A percentile compares a stretch with the other conserved stretches of the same genome.
Evolutionary conservation across 1,139 yeast species (phyloP).

Genomic region (Hemisphaericaspora subhashii): DNA sequence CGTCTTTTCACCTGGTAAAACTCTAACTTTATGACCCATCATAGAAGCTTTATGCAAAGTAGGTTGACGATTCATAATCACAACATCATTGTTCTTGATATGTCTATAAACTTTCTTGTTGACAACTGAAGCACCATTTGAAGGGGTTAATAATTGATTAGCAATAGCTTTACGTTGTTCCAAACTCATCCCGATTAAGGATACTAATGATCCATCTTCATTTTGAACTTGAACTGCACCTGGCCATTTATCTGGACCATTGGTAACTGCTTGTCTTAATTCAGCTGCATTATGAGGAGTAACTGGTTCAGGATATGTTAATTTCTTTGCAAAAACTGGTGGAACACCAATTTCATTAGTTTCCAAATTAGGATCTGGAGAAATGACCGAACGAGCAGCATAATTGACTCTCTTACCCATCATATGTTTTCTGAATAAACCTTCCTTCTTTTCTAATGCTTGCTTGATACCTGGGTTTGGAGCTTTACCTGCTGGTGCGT

Average conservation of each 20-base stretch:
- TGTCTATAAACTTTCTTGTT: constrained; percentile 95
- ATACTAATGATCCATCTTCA: constrained; percentile 88
- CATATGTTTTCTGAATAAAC: constrained; percentile 97
- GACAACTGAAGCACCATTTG: constrained; percentile 54
- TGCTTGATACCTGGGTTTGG: constrained; percentile 96
- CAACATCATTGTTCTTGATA: constrained; percentile 92
- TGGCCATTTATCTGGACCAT: constrained; percentile 98
- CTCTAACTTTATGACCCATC: constrained; percentile 99
- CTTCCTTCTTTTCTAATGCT: constrained; percentile 97
- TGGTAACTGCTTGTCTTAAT: constrained; percentile 90
- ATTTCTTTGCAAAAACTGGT: constrained; percentile 92
- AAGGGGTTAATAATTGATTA: constrained; percentile 89
- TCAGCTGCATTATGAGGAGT: constrained; percentile 91
- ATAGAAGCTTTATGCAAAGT: constrained; percentile 98
- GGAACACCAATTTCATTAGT: constrained; percentile 99
- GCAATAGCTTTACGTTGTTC: constrained; percentile 98
- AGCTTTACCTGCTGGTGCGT: constrained; percentile 62
- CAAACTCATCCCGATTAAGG: constrained; percentile 81
- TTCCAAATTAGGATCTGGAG: constrained; percentile 98
- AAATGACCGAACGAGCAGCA: constrained; percentile 98
- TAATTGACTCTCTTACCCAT: constrained; percentile 99
- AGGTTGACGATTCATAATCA: constrained; percentile 98
- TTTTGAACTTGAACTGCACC: constrained; percentile 97
- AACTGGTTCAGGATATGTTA: constrained; percentile 98
- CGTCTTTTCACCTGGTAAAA: constrained; percentile 95